phyloP scores from a whole-genome alignment of 805 yeast genomes.

The Cyberlindnera maclurae region DNA sequence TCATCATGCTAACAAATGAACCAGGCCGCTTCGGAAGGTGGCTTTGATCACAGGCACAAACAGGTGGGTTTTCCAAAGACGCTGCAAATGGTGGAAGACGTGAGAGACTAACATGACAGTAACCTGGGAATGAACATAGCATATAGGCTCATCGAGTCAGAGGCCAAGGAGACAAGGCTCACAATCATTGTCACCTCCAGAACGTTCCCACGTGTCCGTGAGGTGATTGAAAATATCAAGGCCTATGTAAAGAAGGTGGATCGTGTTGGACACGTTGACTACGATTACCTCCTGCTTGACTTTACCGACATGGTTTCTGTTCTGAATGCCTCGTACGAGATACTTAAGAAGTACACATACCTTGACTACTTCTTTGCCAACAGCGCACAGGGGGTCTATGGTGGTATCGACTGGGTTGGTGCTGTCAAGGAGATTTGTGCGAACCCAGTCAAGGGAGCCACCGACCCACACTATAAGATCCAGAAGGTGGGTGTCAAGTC shows the following conservation, averaged over 20 bases:
- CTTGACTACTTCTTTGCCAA: constrained; percentile 79
- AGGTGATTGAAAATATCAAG: constrained; percentile 56
- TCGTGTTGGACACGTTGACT: constrained; percentile 61
- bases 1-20: too few relatives aligned
- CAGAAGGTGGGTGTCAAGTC: constrained; percentile 76
- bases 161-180: constrained; percentile 46
- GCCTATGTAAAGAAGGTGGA: constrained; percentile 31
- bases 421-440: constrained; percentile 62
- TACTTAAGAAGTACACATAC: constrained; percentile 52
- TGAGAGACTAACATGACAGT: constrained; percentile 26
- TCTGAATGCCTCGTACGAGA: constrained; percentile 63
- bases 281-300: constrained; percentile 85
- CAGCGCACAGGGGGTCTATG: constrained; percentile 85
- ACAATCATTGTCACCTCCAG: constrained; percentile 87
- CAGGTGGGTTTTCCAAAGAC: constrained; percentile 19
- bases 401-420: constrained; percentile 79
- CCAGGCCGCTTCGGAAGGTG: constrained; percentile 23
- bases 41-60: constrained; percentile 42
- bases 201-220: constrained; percentile 77
- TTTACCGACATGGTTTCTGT: constrained; percentile 86
- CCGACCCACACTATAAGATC: constrained; percentile 78
- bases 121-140: constrained; percentile 86
- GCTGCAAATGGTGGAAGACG: too few relatives aligned
- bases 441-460: constrained; percentile 76
- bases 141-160: constrained; percentile 59